These are phyloP conservation scores for Daldinia eschscholtzii DNA, from an alignment of 2,329 filamentous ascomycete species.

Conservation along the genomic window DNA sequence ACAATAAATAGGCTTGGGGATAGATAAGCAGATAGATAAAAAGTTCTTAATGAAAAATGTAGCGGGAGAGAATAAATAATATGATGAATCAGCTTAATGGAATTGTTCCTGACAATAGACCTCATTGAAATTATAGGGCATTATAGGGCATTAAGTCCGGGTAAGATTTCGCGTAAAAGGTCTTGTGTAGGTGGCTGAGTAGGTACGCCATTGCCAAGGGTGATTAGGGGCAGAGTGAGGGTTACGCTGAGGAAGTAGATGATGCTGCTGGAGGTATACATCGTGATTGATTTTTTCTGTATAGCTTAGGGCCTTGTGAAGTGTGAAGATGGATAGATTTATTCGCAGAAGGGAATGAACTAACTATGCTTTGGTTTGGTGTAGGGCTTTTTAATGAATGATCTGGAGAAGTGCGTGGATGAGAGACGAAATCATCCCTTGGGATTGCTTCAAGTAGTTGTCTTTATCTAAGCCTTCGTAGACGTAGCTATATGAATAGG, in stretches of 20 bases:
- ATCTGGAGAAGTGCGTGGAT: background rate
- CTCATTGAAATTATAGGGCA: background rate
- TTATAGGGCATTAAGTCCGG: background rate
- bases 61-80: constrained; percentile 6
- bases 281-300: background rate
- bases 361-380: background rate
- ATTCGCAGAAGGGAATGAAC: too few relatives aligned
- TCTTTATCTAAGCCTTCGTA: background rate
- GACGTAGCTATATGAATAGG: background rate
- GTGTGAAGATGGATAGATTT: background rate
- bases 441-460: background rate
- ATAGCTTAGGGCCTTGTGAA: background rate
- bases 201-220: background rate
- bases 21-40: constrained; percentile 3
- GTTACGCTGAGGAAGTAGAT: background rate
- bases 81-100: background rate
- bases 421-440: background rate
- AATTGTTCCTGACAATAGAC: background rate
- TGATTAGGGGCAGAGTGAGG: background rate
- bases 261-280: background rate
- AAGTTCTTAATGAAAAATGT: background rate
- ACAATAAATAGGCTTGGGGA: constrained; percentile 8
- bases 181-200: background rate
- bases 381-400: background rate
- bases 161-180: background rate